Base-by-base conservation (phyloP, 129 eudicot species). In the Lonicera japonica region DNA sequence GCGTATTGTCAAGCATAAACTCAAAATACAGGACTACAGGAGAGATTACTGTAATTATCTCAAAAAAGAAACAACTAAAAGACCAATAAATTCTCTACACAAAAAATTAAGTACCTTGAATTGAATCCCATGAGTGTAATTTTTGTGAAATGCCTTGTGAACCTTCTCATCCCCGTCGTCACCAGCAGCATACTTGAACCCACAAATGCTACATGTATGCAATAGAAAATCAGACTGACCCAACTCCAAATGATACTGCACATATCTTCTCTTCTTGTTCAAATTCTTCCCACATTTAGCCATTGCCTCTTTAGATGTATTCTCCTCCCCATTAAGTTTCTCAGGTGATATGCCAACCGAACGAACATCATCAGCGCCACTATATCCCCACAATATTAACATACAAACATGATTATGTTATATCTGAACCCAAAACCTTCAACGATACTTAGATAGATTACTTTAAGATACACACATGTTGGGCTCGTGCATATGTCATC, bases 211-310 rank as follows among this genome's bases (percentile, higher is more conserved):
- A 72, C 97, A 90, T 13, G 86, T 81, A 23, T 74, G 94, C 36
- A 84, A 71, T 20, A 87, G 72, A 73, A 90, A 87, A 75, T 90
- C 84, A 68, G 97, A 83, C 38, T 90, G 97, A 54, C 97, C 97
- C 67, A 90, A 67, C 51, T 86, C 95, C 73, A 90, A 60, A 73
- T 86, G 90, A 41, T 81, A 77, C 65, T 90, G 97, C 11, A 84
- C 90, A 68, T 87, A 86, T 56, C 70, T 90, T 54, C 90, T 86
- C 56, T 90, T 90, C 83, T 84, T 90, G 73, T 84, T 76, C 38
- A 78, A 36, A 61, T 75, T 76, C 53, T 73, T 80, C 25, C 66
- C 45, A 3, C 72, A 52, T 16, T 68, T 54, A 2, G 11, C 40
- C 9, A 14, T 24, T 17, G 10, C 48, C 11, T 13, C 1, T 39